Evolutionary conservation across 2,329 filamentous ascomycete genomes (phyloP).

Genomic region (Fusarium sp.): DNA sequence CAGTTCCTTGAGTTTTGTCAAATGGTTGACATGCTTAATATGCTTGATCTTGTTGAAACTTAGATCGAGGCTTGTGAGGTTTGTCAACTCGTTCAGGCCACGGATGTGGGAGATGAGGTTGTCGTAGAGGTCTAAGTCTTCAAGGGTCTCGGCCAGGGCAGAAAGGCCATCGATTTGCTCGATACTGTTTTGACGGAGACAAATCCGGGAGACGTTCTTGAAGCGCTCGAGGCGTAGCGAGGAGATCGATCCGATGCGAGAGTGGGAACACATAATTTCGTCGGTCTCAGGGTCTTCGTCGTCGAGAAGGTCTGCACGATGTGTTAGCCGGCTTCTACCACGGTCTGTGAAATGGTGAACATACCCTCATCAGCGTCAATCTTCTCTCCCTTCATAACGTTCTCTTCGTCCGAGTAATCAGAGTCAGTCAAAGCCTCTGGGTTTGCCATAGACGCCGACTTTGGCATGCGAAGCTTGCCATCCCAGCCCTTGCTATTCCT

Average conservation of each 20-base stretch:
- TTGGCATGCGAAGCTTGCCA: slow-evolving; percentile 82
- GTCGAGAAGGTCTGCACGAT: slow-evolving; percentile 67
- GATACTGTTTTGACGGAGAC: slow-evolving; percentile 93
- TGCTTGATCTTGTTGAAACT: slow-evolving; percentile 99
- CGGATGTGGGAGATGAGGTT: slow-evolving; percentile 91
- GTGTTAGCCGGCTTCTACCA: slow-evolving; percentile 22
- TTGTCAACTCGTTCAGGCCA: slow-evolving; percentile 80
- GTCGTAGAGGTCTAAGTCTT: slow-evolving; percentile 95
- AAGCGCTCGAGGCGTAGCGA: slow-evolving; percentile 88
- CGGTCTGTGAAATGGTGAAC: background rate
- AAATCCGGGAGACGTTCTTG: slow-evolving; percentile 78
- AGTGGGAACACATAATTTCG: slow-evolving; percentile 92
- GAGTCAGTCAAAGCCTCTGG: slow-evolving; percentile 86
- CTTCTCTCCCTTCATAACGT: slow-evolving; percentile 76
- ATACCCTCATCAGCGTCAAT: slow-evolving; percentile 86
- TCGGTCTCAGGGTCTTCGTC: slow-evolving; percentile 71
- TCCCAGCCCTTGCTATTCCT: slow-evolving; percentile 81
- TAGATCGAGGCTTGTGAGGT: slow-evolving; percentile 85
- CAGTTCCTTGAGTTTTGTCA: slow-evolving; percentile 82
- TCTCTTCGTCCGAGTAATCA: slow-evolving; percentile 81
- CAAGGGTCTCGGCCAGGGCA: slow-evolving; percentile 72
- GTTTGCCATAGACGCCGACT: slow-evolving; percentile 72
- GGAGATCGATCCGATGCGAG: slow-evolving; percentile 81
- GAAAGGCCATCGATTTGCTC: slow-evolving; percentile 81
- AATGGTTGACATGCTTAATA: slow-evolving; percentile 86